These are phyloP conservation scores for Pichia terricola DNA, from an alignment of 1,139 yeast species.

Conservation along the genomic window DNA sequence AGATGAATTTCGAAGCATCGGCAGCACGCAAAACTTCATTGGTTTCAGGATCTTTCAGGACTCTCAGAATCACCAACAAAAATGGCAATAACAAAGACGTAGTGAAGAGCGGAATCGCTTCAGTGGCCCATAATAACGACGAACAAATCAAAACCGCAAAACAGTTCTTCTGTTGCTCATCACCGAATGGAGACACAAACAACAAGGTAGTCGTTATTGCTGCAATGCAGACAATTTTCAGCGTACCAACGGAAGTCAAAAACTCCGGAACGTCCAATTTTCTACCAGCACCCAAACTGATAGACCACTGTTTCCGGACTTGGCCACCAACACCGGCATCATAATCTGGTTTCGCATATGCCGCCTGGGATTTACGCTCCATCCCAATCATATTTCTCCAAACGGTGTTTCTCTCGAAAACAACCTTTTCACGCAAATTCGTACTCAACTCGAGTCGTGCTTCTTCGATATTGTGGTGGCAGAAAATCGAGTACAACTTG, in stretches of 20 bases:
- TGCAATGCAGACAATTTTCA: slow-evolving; percentile 39
- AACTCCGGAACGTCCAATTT: slow-evolving; percentile 16
- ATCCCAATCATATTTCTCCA: slow-evolving; percentile 94
- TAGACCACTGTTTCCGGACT: slow-evolving; percentile 12
- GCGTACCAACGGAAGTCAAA: slow-evolving; percentile 12
- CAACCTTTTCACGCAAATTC: slow-evolving; percentile 82
- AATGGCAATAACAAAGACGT: slow-evolving; percentile 79
- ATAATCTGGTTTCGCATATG: slow-evolving; percentile 26
- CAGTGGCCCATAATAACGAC: slow-evolving; percentile 89
- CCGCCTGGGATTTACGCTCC: slow-evolving; percentile 62
- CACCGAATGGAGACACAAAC: slow-evolving; percentile 50
- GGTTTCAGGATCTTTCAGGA: slow-evolving; percentile 48
- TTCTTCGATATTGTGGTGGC: slow-evolving; percentile 35
- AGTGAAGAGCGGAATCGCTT: slow-evolving; percentile 78
- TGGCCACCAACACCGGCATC: slow-evolving; percentile 8
- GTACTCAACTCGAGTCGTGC: slow-evolving; percentile 64
- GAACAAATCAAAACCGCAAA: slow-evolving; percentile 72
- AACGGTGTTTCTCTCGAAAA: slow-evolving; percentile 93
- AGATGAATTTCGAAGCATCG: slow-evolving; percentile 65
- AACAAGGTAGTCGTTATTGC: slow-evolving; percentile 38
- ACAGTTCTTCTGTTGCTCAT: slow-evolving; percentile 63
- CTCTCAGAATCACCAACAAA: slow-evolving; percentile 62
- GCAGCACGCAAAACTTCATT: slow-evolving; percentile 49
- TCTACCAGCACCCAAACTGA: slow-evolving; percentile 21
- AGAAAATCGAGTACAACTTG: slow-evolving; percentile 37